Base-by-base conservation (phyloP, 345 rosid genomes). In the Euphorbia pulcherrima region DNA sequence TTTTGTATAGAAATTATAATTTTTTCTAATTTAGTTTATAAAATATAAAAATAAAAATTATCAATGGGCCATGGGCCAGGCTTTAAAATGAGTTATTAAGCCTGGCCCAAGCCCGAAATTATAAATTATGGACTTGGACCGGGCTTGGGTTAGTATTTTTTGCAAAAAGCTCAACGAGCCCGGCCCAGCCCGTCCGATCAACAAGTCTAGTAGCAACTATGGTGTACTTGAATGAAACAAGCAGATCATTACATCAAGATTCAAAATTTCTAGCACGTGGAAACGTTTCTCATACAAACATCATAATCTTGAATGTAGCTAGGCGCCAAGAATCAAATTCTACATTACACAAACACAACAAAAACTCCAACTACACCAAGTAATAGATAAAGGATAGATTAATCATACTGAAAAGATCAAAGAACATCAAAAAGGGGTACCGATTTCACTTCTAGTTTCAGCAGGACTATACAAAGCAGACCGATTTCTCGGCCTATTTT, bases 381-480 rank as follows among this genome's bases (percentile, higher is more conserved):
- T 53, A 65, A 23, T 7, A 50, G 23, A 50, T 53, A 12, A 60
- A 57, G 2, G 35, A 63, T 72, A 70, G 56, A 71, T 50, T 7
- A 7, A 33, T 52, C 40, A 62, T 41, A 68, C 33, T 68, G 71
- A 59, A 61, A 67, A 44, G 8, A 39, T 4, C 53, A 58, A 53
- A 9, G 64, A 62, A 57, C 73, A 64, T 47, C 1, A 93, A 72
- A 85, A 89, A 3, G 97, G 99, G 27, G 97, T 91, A 52, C 86
- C 99, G 9, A 79, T 79, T 67, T 81, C 97, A 28, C 99, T 94
- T 64, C 96, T 86, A 1, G 95, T 88, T 72, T 94, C 99, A 0
- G 89, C 72, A 12, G 97, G 97, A 75, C 99, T 94, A 59, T 91
- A 94, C 78, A 91, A 76, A 12, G 99, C 97, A 3, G 99, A 94